These are phyloP conservation scores for Fusarium domesticum DNA, from an alignment of 2,329 filamentous ascomycete genomes.

Conservation along the genomic window DNA sequence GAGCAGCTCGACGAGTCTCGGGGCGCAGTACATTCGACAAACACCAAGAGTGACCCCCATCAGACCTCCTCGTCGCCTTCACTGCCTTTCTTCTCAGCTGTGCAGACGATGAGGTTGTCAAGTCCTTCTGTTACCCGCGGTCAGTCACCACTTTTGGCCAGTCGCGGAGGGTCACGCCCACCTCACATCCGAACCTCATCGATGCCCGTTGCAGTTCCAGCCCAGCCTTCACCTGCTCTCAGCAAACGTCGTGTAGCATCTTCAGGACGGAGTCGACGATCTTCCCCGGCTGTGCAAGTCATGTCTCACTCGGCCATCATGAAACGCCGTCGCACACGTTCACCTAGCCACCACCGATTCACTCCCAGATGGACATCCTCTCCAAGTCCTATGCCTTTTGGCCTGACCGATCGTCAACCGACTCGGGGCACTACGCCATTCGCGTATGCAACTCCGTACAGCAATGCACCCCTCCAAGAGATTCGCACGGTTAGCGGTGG, in stretches of 20 bases:
- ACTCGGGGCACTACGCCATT: constrained; percentile 53
- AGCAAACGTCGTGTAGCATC: constrained; percentile 47
- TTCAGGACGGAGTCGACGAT: constrained; percentile 35
- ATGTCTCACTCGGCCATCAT: constrained; percentile 33
- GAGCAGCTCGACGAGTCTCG: constrained; percentile 59
- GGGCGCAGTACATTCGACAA: constrained; percentile 43
- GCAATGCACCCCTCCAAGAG: constrained; percentile 53
- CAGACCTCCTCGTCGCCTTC: constrained; percentile 44
- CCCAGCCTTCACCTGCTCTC: constrained; percentile 39
- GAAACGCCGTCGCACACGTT: constrained; percentile 55
- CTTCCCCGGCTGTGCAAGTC: constrained; percentile 31
- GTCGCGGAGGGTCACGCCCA: constrained; percentile 44
- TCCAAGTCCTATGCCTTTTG: constrained; percentile 42
- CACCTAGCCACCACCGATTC: constrained; percentile 52
- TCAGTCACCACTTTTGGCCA: constrained; percentile 40
- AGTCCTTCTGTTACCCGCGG: constrained; percentile 36
- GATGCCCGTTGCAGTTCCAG: constrained; percentile 43
- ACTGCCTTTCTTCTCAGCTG: constrained; percentile 30
- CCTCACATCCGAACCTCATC: constrained; percentile 52
- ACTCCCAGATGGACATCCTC: constrained; percentile 56
- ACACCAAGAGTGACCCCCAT: constrained; percentile 41
- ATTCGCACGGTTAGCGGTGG: constrained; percentile 31
- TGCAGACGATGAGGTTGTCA: constrained; percentile 28
- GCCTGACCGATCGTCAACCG: constrained; percentile 34
- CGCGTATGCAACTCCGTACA: constrained; percentile 74